Evolutionary conservation across 495 filamentous ascomycete genomes (phyloP).

Genomic region (Penicillium herquei): DNA sequence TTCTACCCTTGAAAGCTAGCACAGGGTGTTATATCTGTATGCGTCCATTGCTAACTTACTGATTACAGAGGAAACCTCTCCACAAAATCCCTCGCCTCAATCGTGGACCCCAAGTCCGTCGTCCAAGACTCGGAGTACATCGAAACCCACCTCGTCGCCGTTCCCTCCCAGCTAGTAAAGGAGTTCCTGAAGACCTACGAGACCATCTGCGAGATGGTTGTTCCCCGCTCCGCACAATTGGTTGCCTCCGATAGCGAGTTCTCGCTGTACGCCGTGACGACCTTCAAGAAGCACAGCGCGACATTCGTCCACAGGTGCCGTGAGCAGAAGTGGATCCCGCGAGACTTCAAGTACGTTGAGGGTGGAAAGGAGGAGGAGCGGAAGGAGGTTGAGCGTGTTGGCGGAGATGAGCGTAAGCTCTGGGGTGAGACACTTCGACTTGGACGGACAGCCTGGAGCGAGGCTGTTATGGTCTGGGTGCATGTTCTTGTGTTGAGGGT

Average conservation of each 20-base stretch:
- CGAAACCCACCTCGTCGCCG: slow-evolving; percentile 88
- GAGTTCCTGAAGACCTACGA: slow-evolving; percentile 91
- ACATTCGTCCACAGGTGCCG: slow-evolving; percentile 89
- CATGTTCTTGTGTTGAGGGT: slow-evolving; percentile 89
- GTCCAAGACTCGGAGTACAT: slow-evolving; percentile 93
- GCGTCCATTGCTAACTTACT: slow-evolving; percentile 14
- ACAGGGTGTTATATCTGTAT: not conserved
- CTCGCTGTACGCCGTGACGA: slow-evolving; percentile 80
- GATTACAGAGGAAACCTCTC: slow-evolving; percentile 79
- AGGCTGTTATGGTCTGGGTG: slow-evolving; percentile 91
- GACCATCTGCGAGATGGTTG: slow-evolving; percentile 78
- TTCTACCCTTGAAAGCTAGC: not conserved
- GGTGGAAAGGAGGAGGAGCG: slow-evolving; percentile 85
- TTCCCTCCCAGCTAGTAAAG: slow-evolving; percentile 73
- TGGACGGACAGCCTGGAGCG: slow-evolving; percentile 84
- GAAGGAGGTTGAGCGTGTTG: slow-evolving; percentile 75
- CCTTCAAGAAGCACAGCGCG: slow-evolving; percentile 83
- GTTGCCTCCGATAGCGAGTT: slow-evolving; percentile 85
- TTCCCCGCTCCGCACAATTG: slow-evolving; percentile 78
- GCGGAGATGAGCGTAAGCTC: slow-evolving; percentile 77
- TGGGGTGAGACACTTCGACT: slow-evolving; percentile 89
- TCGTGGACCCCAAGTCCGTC: slow-evolving; percentile 75
- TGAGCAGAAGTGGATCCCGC: slow-evolving; percentile 88
- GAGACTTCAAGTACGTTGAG: slow-evolving; percentile 90
- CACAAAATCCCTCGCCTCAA: slow-evolving; percentile 84